These are phyloP conservation scores for Aphanomyces euteiches DNA, from an alignment of 352 stramenopile species.

Conservation along the genomic window DNA sequence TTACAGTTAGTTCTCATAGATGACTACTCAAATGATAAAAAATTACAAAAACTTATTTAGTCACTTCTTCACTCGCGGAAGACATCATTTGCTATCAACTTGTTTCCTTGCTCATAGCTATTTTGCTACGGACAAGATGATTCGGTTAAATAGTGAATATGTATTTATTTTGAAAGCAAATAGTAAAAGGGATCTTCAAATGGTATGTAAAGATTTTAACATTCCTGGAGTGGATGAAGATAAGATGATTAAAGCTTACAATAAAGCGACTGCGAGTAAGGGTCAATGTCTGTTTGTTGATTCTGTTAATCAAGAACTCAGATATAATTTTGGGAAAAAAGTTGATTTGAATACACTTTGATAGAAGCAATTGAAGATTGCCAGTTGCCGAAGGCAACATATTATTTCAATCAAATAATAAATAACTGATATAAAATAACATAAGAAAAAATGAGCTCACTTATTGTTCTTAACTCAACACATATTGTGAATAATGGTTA, in stretches of 20 bases:
- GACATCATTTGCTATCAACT: conserved; percentile 33
- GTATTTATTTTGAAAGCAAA: conserved; percentile 37
- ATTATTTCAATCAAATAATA: too few species aligned
- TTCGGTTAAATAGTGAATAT: conserved; percentile 38
- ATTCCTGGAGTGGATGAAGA: conserved; percentile 30
- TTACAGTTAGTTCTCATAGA: conserved; percentile 37
- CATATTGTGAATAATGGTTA: conserved; percentile 34
- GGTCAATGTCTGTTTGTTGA: conserved; percentile 33
- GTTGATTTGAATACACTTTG: background rate
- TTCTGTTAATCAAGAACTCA: conserved; percentile 17
- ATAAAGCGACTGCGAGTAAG: conserved; percentile 35
- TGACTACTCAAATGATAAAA: conserved; percentile 37
- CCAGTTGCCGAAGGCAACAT: too few species aligned
- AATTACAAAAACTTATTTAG: conserved; percentile 37
- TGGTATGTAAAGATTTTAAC: conserved; percentile 37
- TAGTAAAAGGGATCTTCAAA: conserved; percentile 37
- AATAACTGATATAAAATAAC: too few species aligned
- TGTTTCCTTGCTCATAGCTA: conserved; percentile 37
- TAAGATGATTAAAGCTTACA: conserved; percentile 33
- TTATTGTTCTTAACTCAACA: background rate
- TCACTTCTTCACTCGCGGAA: conserved; percentile 37
- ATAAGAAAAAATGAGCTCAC: background rate
- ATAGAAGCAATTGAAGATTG: too few species aligned
- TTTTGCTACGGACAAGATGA: conserved; percentile 43
- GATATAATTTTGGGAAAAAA: conserved; percentile 6